Evolutionary conservation across 2,329 filamentous ascomycete genomes (phyloP).

Genomic region (Chrysoporthe puriensis): DNA sequence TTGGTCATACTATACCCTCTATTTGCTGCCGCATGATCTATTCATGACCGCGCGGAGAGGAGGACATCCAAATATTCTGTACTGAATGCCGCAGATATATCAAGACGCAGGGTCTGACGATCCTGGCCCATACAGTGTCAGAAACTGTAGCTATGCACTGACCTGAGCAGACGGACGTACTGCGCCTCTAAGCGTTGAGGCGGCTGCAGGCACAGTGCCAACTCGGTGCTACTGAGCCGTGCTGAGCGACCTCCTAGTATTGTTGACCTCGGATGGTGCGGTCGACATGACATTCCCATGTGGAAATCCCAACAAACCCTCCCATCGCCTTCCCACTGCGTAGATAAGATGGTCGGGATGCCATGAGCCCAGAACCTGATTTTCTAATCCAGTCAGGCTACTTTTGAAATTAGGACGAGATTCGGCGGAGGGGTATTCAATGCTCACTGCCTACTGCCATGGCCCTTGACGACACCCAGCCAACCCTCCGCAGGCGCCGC

Average conservation of each 20-base stretch:
- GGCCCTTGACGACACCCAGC: not conserved
- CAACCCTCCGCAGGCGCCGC: slow-evolving; percentile 20
- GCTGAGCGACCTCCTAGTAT: not conserved
- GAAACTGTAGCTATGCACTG: not conserved
- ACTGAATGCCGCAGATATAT: not conserved
- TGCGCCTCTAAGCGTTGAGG: not conserved
- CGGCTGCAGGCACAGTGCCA: slow-evolving; percentile 17
- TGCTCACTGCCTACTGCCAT: not conserved
- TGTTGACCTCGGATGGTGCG: slow-evolving; percentile 27
- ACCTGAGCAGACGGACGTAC: too few relatives aligned
- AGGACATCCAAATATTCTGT: not conserved
- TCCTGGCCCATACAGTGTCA: slow-evolving; percentile 1
- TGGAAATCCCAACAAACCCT: slow-evolving; percentile 26
- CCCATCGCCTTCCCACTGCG: not conserved
- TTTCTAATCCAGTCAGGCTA: not conserved
- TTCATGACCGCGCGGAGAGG: not conserved
- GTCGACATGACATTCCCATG: slow-evolving; percentile 16
- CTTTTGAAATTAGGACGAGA: not conserved
- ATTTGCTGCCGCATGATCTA: not conserved
- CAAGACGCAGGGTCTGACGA: slow-evolving; percentile 6
- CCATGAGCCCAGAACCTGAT: not conserved
- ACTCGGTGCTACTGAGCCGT: not conserved
- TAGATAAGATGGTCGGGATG: not conserved
- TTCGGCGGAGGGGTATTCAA: too few relatives aligned
- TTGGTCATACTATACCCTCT: not conserved